Percentiles rank a stretch among this genome's conserved stretches.
These are phyloP conservation scores for Globisporangium paddicum DNA, from an alignment of 352 stramenopile species.

Conservation along the genomic window DNA sequence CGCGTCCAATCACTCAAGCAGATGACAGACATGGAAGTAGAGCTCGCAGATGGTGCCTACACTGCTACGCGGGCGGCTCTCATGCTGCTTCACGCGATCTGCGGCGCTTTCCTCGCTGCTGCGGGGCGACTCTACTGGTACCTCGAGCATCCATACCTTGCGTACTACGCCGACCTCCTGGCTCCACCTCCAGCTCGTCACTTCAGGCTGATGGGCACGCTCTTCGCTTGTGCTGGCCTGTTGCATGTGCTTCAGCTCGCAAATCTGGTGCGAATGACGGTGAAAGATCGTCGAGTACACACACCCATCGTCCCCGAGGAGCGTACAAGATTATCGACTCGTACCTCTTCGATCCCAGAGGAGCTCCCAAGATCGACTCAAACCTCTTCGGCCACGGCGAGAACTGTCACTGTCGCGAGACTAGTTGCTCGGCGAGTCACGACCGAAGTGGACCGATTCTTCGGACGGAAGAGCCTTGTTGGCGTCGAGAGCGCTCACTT, in stretches of 20 bases:
- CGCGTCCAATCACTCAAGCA: not conserved
- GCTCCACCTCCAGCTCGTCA: conserved; percentile 13
- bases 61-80: not conserved
- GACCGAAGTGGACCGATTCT: too few relatives aligned
- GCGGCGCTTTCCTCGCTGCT: conserved; percentile 12
- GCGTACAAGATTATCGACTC: not conserved
- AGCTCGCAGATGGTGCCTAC: not conserved
- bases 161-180: conserved; percentile 21
- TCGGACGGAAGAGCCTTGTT: not conserved
- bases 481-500: not conserved
- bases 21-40: not conserved
- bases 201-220: conserved; percentile 17
- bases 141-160: conserved; percentile 18
- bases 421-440: too few relatives aligned
- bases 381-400: too few relatives aligned
- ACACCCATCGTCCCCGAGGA: too few relatives aligned
- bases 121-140: conserved; percentile 19
- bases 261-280: too few relatives aligned
- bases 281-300: too few relatives aligned
- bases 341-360: not conserved
- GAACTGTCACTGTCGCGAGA: too few relatives aligned
- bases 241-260: too few relatives aligned
- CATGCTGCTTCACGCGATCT: conserved; percentile 5
- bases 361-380: too few relatives aligned
- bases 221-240: conserved; percentile 7